These are phyloP conservation scores for Xylaria grammica DNA, from an alignment of 495 filamentous ascomycete species.

Conservation along the genomic window DNA sequence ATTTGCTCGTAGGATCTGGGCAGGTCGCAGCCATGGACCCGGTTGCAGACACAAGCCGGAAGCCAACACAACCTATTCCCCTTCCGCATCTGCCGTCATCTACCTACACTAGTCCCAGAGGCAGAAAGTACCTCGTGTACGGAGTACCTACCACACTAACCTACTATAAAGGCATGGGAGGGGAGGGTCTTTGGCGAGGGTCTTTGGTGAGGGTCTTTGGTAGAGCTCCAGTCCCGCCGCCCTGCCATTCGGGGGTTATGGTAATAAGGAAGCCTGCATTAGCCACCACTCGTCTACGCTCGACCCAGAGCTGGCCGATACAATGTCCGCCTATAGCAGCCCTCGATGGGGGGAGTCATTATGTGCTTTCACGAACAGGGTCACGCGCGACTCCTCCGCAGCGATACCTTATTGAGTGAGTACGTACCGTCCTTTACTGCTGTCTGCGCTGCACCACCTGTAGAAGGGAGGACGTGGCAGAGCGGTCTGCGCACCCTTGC, in stretches of 20 bases:
- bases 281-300: conserved; percentile 12
- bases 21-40: background rate
- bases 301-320: background rate
- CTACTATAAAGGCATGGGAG: background rate
- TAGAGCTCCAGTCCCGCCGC: background rate
- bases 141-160: no score
- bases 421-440: background rate
- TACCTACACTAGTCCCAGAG: background rate
- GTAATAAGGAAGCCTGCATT: conserved; percentile 13
- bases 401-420: conserved; percentile 1
- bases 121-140: no score
- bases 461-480: conserved; percentile 7
- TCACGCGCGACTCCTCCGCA: conserved; percentile 11
- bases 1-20: background rate
- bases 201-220: no score
- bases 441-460: conserved; percentile 3
- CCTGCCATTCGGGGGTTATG: conserved; percentile 5
- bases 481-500: conserved; percentile 14
- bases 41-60: conserved; percentile 2
- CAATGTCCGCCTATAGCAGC: background rate
- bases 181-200: background rate
- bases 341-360: conserved; percentile 13
- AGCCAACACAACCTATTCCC: background rate
- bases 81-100: background rate
- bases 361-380: conserved; percentile 13